Evolutionary conservation across 208 protist genomes (phyloP).

Genomic region (Trypanosoma melophagium): DNA sequence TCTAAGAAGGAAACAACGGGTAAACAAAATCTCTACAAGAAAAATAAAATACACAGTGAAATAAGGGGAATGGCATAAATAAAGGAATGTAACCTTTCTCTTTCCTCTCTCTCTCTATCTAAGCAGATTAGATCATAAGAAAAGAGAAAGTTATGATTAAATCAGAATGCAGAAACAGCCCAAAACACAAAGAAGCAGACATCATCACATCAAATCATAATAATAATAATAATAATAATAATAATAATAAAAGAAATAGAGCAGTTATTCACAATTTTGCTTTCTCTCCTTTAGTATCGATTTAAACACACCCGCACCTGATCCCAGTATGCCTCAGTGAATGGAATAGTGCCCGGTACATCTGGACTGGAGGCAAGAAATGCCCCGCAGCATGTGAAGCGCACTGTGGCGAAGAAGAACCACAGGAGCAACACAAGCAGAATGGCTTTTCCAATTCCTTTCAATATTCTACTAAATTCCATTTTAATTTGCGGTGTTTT

Average conservation of each 20-base stretch:
- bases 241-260: slow-evolving; percentile 10
- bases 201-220: neutral
- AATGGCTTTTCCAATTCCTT: slow-evolving; percentile 31
- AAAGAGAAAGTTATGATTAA: too few relatives aligned
- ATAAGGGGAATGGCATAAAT: too few relatives aligned
- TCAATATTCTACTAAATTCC: slow-evolving; percentile 7
- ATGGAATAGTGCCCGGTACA: slow-evolving; percentile 31
- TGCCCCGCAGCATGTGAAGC: slow-evolving; percentile 65
- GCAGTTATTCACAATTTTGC: slow-evolving; percentile 4
- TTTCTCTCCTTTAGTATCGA: slow-evolving; percentile 42
- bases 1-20: too few relatives aligned
- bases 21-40: too few relatives aligned
- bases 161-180: neutral
- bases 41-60: too few relatives aligned
- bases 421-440: slow-evolving; percentile 45
- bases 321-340: slow-evolving; percentile 46
- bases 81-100: too few relatives aligned
- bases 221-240: neutral
- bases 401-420: slow-evolving; percentile 59
- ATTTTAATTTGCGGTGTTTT: slow-evolving; percentile 17
- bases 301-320: slow-evolving; percentile 50
- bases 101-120: too few relatives aligned
- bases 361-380: slow-evolving; percentile 66
- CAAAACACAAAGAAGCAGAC: neutral
- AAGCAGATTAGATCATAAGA: too few relatives aligned